Percentiles rank a stretch among this genome's conserved stretches.
phyloP scores from a whole-genome alignment of 169 alveolate genomes.

The Perkinsus chesapeaki region DNA sequence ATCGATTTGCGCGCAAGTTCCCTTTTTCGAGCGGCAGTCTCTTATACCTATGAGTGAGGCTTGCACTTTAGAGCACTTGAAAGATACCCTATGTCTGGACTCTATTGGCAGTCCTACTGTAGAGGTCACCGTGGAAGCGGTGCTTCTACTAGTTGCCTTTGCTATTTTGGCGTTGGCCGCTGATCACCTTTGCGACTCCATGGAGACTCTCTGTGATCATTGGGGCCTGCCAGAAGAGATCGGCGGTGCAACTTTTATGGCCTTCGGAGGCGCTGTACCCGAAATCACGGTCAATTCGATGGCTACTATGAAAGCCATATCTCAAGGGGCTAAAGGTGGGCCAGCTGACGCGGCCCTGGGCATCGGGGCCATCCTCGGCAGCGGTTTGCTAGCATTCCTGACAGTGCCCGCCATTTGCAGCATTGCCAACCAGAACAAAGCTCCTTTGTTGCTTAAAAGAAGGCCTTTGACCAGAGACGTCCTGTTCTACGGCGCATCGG shows the following conservation, averaged over 20 bases:
- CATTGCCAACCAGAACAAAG: not conserved
- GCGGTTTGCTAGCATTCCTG: not conserved
- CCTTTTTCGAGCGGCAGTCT: not conserved
- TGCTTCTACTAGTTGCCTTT: not conserved
- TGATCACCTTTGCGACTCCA: conserved; percentile 12
- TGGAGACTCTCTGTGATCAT: conserved; percentile 12
- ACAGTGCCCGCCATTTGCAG: not conserved
- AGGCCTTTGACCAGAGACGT: conserved; percentile 9
- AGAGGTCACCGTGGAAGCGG: not conserved
- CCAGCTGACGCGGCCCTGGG: not conserved
- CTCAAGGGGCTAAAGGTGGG: not conserved
- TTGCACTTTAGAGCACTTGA: not conserved
- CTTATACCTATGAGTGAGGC: not conserved
- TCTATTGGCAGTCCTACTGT: not conserved
- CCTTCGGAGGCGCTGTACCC: conserved; percentile 1
- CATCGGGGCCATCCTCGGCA: conserved; percentile 10
- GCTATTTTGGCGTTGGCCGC: conserved; percentile 9
- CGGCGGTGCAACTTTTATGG: conserved; percentile 14
- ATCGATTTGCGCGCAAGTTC: not conserved
- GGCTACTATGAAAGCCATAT: not conserved
- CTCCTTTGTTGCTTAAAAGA: not conserved
- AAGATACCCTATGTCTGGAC: not conserved
- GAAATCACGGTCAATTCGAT: not conserved
- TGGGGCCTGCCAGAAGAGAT: not conserved
- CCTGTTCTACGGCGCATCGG: not conserved